Percentiles rank a stretch among this genome's conserved stretches.
Evolutionary conservation across 331 rosid genomes (phyloP).

Genomic region (Malus hybrid): DNA sequence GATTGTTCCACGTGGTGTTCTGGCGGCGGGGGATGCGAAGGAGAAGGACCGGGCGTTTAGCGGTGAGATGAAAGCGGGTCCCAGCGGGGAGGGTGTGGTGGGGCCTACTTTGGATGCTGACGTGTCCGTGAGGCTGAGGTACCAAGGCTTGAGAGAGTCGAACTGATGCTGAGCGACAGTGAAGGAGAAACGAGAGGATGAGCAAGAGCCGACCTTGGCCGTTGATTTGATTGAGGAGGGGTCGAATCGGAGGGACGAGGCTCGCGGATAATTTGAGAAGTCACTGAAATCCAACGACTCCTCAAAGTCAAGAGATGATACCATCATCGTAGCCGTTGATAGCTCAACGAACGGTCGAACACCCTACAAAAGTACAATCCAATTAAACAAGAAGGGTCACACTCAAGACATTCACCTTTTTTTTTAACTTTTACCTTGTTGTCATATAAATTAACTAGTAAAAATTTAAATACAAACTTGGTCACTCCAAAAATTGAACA

Average conservation of each 20-base stretch:
- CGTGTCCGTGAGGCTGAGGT: slow-evolving; percentile 78
- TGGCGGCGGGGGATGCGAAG: slow-evolving; percentile 72
- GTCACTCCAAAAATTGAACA: background rate
- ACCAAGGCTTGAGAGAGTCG: slow-evolving; percentile 95
- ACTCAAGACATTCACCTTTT: background rate
- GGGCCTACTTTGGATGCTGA: slow-evolving; percentile 84
- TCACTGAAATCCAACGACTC: slow-evolving; percentile 65
- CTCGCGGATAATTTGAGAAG: slow-evolving; percentile 61
- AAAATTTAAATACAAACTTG: background rate
- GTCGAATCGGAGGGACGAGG: slow-evolving; percentile 88
- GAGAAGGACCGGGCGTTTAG: slow-evolving; percentile 85
- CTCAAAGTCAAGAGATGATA: slow-evolving; percentile 81
- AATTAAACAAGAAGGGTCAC: background rate
- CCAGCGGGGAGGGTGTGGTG: slow-evolving; percentile 39
- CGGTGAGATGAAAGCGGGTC: slow-evolving; percentile 80
- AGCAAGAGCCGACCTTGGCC: slow-evolving; percentile 69
- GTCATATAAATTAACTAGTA: background rate
- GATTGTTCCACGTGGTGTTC: slow-evolving; percentile 41
- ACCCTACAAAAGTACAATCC: slow-evolving; percentile 45
- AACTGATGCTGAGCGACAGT: slow-evolving; percentile 73
- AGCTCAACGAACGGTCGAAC: slow-evolving; percentile 81
- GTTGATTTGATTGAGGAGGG: slow-evolving; percentile 45
- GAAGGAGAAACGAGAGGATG: slow-evolving; percentile 94
- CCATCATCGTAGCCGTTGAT: slow-evolving; percentile 53
- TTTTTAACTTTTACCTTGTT: background rate